These are phyloP conservation scores for Phytomonas francai DNA, from an alignment of 208 protist species.

Conservation along the genomic window DNA sequence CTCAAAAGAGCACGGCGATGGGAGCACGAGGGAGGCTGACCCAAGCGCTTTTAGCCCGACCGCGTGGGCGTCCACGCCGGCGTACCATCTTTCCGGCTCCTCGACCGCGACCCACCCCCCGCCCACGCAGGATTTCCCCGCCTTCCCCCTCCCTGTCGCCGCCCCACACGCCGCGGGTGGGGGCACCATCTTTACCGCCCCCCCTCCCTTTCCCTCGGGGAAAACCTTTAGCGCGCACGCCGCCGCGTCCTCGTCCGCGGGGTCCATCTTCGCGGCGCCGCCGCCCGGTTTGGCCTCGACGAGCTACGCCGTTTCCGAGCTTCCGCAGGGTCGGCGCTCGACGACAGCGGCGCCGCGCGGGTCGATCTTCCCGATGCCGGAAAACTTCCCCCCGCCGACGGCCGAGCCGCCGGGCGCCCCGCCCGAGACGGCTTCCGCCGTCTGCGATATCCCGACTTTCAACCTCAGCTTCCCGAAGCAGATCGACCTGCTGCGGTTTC, in stretches of 20 bases:
- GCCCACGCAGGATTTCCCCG: neutral
- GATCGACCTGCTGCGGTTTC: conserved; percentile 18
- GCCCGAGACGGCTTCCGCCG: conserved; percentile 7
- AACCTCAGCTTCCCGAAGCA: conserved; percentile 16
- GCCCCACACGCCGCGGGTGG: neutral
- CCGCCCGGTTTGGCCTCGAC: neutral
- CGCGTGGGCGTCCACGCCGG: neutral
- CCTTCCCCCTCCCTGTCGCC: neutral
- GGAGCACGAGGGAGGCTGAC: neutral
- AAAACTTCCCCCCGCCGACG: neutral
- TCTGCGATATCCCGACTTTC: conserved; percentile 28
- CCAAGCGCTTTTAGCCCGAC: neutral
- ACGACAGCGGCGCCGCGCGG: neutral
- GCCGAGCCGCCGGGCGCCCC: neutral
- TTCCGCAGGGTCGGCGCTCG: neutral
- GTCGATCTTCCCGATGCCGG: conserved; percentile 13
- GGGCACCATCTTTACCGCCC: neutral
- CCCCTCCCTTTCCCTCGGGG: neutral
- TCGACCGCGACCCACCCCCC: neutral
- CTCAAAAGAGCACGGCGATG: neutral
- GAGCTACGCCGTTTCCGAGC: neutral
- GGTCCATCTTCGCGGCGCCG: conserved; percentile 5
- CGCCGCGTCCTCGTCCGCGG: neutral
- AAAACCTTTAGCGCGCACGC: neutral
- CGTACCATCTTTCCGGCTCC: neutral